A percentile compares a stretch with the other conserved stretches of the same genome.
These are phyloP conservation scores for Termitomyces sp. DNA, from an alignment of 768 basidiomycete genomes.

Conservation along the genomic window DNA sequence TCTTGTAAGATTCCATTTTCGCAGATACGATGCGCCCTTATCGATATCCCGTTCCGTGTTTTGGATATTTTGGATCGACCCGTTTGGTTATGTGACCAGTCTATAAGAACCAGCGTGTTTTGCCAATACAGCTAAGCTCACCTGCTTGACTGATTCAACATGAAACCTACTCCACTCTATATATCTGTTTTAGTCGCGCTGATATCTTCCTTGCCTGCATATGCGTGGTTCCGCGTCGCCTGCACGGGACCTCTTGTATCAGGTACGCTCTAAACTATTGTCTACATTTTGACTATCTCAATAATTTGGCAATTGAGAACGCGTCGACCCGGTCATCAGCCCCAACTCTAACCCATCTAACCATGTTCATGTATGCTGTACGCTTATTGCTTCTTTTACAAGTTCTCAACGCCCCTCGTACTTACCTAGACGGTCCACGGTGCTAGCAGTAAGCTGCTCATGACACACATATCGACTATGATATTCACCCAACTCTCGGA, in stretches of 20 bases:
- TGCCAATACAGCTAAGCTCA: neutral
- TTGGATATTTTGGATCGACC: neutral
- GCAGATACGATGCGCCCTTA: neutral
- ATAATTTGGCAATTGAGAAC: slow-evolving; percentile 17
- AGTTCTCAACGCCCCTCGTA: neutral
- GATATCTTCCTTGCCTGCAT: slow-evolving; percentile 13
- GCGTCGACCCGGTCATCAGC: slow-evolving; percentile 36
- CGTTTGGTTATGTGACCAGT: neutral
- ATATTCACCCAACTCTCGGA: neutral
- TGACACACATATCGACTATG: no score
- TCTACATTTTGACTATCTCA: neutral
- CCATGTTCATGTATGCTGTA: slow-evolving; percentile 35
- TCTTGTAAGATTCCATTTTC: neutral
- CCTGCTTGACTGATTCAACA: neutral
- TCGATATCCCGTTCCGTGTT: neutral
- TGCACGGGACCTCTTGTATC: slow-evolving; percentile 37
- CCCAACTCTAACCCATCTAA: slow-evolving; percentile 32
- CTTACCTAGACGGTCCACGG: slow-evolving; percentile 35
- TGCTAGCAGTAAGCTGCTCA: slow-evolving; percentile 26
- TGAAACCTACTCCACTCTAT: slow-evolving; percentile 11
- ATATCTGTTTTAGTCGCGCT: slow-evolving; percentile 13
- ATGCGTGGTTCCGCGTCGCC: slow-evolving; percentile 40
- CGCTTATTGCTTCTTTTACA: neutral
- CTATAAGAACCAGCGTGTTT: slow-evolving; percentile 3
- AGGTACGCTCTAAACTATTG: slow-evolving; percentile 22